These are phyloP conservation scores for Nakazawaea peltata DNA, from an alignment of 805 yeast species.

Conservation along the genomic window DNA sequence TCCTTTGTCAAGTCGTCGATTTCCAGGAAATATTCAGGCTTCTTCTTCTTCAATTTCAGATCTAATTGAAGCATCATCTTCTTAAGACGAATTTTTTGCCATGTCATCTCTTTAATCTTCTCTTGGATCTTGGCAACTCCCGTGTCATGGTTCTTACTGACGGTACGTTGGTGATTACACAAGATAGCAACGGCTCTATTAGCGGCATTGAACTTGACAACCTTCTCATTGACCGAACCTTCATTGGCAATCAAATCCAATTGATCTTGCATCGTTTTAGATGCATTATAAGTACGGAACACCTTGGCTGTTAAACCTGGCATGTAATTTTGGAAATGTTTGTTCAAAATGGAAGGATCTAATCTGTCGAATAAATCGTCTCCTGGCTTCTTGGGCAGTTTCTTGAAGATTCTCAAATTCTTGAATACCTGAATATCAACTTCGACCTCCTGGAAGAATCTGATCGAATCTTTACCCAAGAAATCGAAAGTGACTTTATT, in stretches of 20 bases:
- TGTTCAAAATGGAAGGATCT: constrained; percentile 76
- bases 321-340: constrained; percentile 84
- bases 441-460: constrained; percentile 87
- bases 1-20: constrained; percentile 59
- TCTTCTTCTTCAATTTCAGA: constrained; percentile 36
- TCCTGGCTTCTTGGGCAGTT: constrained; percentile 83
- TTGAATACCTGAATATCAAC: constrained; percentile 91
- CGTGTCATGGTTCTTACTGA: constrained; percentile 75
- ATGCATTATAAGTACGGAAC: constrained; percentile 95
- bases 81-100: constrained; percentile 76
- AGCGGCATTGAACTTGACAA: constrained; percentile 86
- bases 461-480: constrained; percentile 90
- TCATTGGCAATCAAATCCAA: constrained; percentile 76
- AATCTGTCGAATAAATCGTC: constrained; percentile 89
- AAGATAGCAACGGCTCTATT: constrained; percentile 91
- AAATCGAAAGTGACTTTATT: constrained; percentile 83
- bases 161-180: constrained; percentile 95
- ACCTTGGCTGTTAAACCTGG: constrained; percentile 93
- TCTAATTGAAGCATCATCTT: constrained; percentile 65
- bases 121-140: constrained; percentile 75
- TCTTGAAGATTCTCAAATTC: constrained; percentile 79
- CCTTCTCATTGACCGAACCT: constrained; percentile 83
- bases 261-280: constrained; percentile 95
- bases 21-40: constrained; percentile 57
- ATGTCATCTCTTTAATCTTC: constrained; percentile 67